Evolutionary conservation across 2,329 filamentous ascomycete species (phyloP), one percentile per base, ranked within the genome.

Genomic region (Arthrobotrys entomopaga): DNA sequence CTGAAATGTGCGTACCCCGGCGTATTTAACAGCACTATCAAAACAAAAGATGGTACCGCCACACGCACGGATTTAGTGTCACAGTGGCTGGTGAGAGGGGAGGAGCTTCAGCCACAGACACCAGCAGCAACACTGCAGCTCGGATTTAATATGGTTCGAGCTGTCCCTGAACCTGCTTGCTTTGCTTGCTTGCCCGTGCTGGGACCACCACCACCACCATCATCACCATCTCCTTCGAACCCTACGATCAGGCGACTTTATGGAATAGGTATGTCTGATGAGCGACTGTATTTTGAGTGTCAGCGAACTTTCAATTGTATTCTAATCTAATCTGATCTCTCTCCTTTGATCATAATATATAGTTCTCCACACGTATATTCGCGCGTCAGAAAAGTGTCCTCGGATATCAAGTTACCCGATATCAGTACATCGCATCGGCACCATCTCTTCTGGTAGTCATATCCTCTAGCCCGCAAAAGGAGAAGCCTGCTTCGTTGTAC

Each of bases 101-200:
- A 59, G 20, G 15, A 59, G 61, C 60, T 60, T 42, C 60, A 61
- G 60, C 69, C 69, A 65, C 60, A 63, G 16, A 40, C 58, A 65
- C 20, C 61, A 49, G 52, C 69, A 72, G 24, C 67, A 49, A 59
- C 54, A 49, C 53, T 43, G 59, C 65, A 73, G 61, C 61, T 63
- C 49, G 7, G 29, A 34, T 7, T 34, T 34, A 10, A 34, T n/a
- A n/a, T 10, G 29, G 29, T 34, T 11, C n/a, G 48, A 73, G 69
- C 69, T 73, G 54, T 56, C 53, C 48, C 42, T 72, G 66, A 69
- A 29, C 52, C 52, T 34, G 29, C 29, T 34, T 34, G 42, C 50
- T 10, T 50, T n/a, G 16, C 7, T 5, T 50, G 48, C 48, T 20
- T 22, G 24, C 20, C 50, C 16, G 11, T 53, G 53, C 29, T 54